These are phyloP conservation scores for Cladosporium sp. DNA, from an alignment of 2,329 filamentous ascomycete genomes.

Conservation along the genomic window DNA sequence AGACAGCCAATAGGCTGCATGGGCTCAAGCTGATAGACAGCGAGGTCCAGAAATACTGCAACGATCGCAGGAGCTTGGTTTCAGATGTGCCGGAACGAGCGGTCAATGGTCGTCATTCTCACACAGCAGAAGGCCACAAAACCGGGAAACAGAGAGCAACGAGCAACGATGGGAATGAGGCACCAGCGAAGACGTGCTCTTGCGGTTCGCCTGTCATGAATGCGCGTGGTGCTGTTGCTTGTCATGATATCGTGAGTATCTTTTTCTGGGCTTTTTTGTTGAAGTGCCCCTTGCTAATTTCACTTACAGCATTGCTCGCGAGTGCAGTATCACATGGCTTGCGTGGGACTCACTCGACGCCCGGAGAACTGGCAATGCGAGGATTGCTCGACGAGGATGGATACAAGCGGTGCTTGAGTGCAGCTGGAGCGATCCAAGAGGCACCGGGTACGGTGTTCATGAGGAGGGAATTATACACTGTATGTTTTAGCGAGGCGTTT, in stretches of 20 bases:
- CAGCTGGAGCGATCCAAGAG: too few relatives aligned
- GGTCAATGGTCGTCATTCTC: not conserved
- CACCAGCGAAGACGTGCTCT: constrained; percentile 19
- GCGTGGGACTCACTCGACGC: constrained; percentile 25
- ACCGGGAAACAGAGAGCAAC: not conserved
- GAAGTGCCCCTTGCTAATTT: not conserved
- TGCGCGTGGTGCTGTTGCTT: constrained; percentile 23
- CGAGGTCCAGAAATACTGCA: not conserved
- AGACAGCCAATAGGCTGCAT: constrained; percentile 32
- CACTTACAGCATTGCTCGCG: constrained; percentile 21
- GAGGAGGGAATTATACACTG: not conserved
- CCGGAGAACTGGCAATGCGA: constrained; percentile 25
- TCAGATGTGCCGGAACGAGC: not conserved
- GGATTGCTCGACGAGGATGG: constrained; percentile 20
- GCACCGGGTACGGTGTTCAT: too few relatives aligned
- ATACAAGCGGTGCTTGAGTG: not conserved
- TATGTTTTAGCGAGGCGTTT: constrained; percentile 13
- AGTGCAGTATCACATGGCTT: constrained; percentile 29
- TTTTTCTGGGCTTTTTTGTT: not conserved
- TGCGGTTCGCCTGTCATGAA: constrained; percentile 22
- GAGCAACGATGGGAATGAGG: not conserved
- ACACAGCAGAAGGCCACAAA: not conserved
- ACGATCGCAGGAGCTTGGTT: not conserved
- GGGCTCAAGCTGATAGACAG: constrained; percentile 22
- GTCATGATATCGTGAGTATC: constrained; percentile 26